Evolutionary conservation across 2,329 filamentous ascomycete genomes (phyloP).

Genomic region (Fusarium drepaniforme): DNA sequence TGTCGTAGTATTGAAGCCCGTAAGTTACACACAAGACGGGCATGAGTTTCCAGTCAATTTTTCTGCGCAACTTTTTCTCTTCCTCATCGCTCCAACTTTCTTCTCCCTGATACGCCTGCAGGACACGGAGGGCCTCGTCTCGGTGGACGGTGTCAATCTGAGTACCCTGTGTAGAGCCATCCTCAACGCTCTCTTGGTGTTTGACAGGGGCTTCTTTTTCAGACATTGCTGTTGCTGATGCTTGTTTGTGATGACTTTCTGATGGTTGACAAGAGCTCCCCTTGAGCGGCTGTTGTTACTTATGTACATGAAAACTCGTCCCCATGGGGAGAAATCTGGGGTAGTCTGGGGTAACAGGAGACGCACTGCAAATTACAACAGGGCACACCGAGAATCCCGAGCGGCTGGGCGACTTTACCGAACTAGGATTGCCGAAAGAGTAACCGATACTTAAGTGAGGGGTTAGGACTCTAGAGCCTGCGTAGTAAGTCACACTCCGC

Average conservation of each 20-base stretch:
- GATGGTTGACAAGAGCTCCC: not conserved
- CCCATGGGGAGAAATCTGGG: constrained; percentile 14
- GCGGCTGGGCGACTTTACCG: constrained; percentile 16
- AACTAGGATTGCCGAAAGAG: constrained; percentile 14
- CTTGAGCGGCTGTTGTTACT: constrained; percentile 17
- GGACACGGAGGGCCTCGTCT: constrained; percentile 52
- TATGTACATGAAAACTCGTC: constrained; percentile 15
- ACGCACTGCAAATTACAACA: not conserved
- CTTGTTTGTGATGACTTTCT: not conserved
- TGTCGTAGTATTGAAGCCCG: constrained; percentile 62
- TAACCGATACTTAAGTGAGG: constrained; percentile 12
- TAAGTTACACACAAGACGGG: constrained; percentile 60
- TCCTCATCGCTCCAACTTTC: constrained; percentile 56
- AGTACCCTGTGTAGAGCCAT: not conserved
- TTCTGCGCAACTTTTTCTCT: constrained; percentile 54
- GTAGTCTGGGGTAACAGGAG: constrained; percentile 14
- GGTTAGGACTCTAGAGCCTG: not conserved
- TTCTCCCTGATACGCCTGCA: constrained; percentile 56
- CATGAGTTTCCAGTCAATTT: constrained; percentile 50
- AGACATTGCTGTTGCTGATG: constrained; percentile 25
- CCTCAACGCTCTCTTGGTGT: constrained; percentile 16
- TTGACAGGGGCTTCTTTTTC: constrained; percentile 29
- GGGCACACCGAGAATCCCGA: not conserved
- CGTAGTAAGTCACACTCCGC: not conserved
- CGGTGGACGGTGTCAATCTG: constrained; percentile 35